A percentile compares a stretch with the other conserved stretches of the same genome.
Conservation (phyloP, 805 yeast genomes). For the Myxozyma nipponensis region DNA sequence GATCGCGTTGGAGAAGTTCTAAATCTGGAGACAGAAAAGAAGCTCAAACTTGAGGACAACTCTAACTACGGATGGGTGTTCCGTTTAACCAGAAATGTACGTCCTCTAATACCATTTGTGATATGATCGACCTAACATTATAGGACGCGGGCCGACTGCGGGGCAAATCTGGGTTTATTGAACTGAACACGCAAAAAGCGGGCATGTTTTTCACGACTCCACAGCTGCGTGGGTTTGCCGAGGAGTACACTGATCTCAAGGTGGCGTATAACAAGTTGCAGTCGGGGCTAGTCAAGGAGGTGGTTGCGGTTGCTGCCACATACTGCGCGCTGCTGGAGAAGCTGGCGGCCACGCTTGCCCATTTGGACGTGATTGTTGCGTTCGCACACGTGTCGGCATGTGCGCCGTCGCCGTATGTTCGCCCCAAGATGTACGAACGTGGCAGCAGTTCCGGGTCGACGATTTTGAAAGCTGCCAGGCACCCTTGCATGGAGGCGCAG, state of each 20-base stretch:
- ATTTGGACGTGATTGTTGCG: slow-evolving; percentile 75
- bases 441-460: slow-evolving; percentile 40
- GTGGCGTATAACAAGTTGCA: slow-evolving; percentile 72
- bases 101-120: background rate
- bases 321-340: slow-evolving; percentile 75
- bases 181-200: slow-evolving; percentile 87
- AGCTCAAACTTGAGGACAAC: slow-evolving; percentile 84
- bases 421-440: slow-evolving; percentile 64
- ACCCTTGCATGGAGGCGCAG: slow-evolving; percentile 91
- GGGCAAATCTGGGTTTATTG: slow-evolving; percentile 51
- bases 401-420: slow-evolving; percentile 77
- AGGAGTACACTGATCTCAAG: slow-evolving; percentile 55
- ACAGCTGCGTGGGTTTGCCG: slow-evolving; percentile 56
- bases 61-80: slow-evolving; percentile 91
- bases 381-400: slow-evolving; percentile 81
- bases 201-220: slow-evolving; percentile 88
- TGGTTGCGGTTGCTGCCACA: slow-evolving; percentile 73
- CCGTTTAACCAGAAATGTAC: slow-evolving; percentile 66
- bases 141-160: slow-evolving; percentile 77
- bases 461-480: slow-evolving; percentile 71
- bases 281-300: slow-evolving; percentile 72
- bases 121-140: background rate
- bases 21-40: slow-evolving; percentile 78
- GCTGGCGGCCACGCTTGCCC: slow-evolving; percentile 60
- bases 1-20: slow-evolving; percentile 66